Evolutionary conservation across 1,139 yeast genomes (phyloP), one percentile per base, ranked within the genome.

Genomic region (Geotrichum europaeum): DNA sequence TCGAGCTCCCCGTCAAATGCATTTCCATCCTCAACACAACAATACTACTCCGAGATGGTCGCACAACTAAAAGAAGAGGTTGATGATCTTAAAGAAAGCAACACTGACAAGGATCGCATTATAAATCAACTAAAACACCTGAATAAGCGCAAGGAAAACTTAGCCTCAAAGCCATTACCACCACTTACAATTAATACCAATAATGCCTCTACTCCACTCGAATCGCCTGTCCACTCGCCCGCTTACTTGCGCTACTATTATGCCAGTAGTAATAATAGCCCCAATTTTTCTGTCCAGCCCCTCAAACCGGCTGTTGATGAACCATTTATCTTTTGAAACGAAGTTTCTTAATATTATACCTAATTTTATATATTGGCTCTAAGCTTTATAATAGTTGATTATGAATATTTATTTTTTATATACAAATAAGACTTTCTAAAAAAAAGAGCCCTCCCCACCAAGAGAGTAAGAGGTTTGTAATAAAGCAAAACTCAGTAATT

Each of bases 21-120:
- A 15, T 36, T 36, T 10, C 18, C 43, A 36, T n/a, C 43, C 1
- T 36, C 43, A 12, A 28, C 32, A 9, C 32, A 28, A 28, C 55
- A 34, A 10, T 68, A 65, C 56, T 64, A 59, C 53, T 66, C 65
- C 47, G 71, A 69, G 40, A 63, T 75, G 30, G 65, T 86, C 62
- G 79, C 78, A 62, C 90, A 85, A 49, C 86, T 87, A 66, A 86
- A 82, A 64, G 91, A 84, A 58, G 96, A 89, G 70, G 83, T 90
- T 12, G 71, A 76, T 56, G 89, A 85, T 60, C 76, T 91, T 67
- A 81, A 81, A 67, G 87, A 83, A 62, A 78, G 81, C 57, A 73
- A 89, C 58, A 80, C 81, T 59, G 82, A 83, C 66, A 91, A 90
- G 71, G 96, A 90, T 67, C 85, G 86, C 58, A 85, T 91, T 64